Base-by-base conservation (phyloP, 2,329 filamentous ascomycete species). In the Colletotrichum brevisporum region DNA sequence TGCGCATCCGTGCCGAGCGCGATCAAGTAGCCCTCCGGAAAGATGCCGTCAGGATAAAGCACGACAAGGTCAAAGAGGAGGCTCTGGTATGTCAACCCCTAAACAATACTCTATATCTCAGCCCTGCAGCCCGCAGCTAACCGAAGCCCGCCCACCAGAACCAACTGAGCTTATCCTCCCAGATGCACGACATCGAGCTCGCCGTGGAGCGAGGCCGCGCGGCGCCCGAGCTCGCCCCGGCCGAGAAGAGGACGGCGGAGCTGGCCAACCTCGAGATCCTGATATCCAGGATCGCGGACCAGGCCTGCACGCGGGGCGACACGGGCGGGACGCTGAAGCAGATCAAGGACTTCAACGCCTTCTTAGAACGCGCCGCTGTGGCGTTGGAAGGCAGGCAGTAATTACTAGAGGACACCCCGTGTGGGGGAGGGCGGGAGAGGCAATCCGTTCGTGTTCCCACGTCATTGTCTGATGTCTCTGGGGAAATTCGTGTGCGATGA, bases 121-220 rank as follows among this genome's bases (percentile, higher is more conserved):
- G 18, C 54, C 27, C 65, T 59, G 39, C 36, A 55, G 31, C 67
- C 62, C 53, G 2, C 21, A 21, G 31, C 67, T 71, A 60, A 71
- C 67, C 31, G 31, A 18, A 21, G 27, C 26, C 41, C 55, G 43
- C 41, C 31, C 31, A 36, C 31, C 48, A 80, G 82, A 81, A 85
- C 69, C 83, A 86, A 70, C 81, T 89, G 15, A 81, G 84, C 10
- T 80, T 90, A 16, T 91, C 90, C 18, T 83, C 84, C 4, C 78
- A 85, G 6, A 87, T 91, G 83, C 86, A 91, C 71, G 87, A 91
- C 67, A 84, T 91, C 63, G 89, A 91, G 60, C 77, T 91, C 18
- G 88, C 86, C 0, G 81, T 87, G 10, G 83, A 86, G 55, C 83
- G 84, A 52, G 84, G 85, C 47, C 82, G 82, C 5, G 83, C 84